These are phyloP conservation scores for Panicum miliaceum DNA, from an alignment of 176 grass and related monocot species.

Conservation along the genomic window DNA sequence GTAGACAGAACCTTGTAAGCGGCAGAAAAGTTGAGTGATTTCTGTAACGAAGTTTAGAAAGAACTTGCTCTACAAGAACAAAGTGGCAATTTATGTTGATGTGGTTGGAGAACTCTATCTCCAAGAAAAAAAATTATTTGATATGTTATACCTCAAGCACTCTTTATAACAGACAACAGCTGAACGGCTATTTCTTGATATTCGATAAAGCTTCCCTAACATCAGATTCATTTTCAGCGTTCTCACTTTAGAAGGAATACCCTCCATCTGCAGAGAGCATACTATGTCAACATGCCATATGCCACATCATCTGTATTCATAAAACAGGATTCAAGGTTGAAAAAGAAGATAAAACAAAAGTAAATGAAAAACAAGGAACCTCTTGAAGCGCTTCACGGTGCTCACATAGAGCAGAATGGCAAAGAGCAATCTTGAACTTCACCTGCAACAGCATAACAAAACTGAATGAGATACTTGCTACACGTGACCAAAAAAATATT, in stretches of 20 bases:
- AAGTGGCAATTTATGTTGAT: not conserved
- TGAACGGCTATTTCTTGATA: constrained; percentile 81
- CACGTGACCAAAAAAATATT: not conserved
- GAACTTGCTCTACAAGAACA: constrained; percentile 15
- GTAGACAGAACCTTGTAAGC: constrained; percentile 28
- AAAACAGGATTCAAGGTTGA: constrained; percentile 5
- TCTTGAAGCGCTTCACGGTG: constrained; percentile 89
- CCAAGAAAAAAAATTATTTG: constrained; percentile 22
- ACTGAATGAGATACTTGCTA: constrained; percentile 34
- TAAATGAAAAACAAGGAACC: constrained; percentile 44
- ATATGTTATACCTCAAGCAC: constrained; percentile 73
- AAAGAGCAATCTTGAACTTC: constrained; percentile 91
- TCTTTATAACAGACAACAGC: constrained; percentile 92
- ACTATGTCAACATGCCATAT: constrained; percentile 1
- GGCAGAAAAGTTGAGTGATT: constrained; percentile 16
- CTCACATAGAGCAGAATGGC: constrained; percentile 81
- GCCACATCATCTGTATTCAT: not conserved
- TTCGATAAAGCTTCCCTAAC: constrained; percentile 87
- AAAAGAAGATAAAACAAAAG: constrained; percentile 21
- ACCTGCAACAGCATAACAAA: constrained; percentile 58
- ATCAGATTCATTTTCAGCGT: constrained; percentile 91
- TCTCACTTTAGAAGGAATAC: constrained; percentile 88
- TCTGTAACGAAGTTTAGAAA: not conserved
- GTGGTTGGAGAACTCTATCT: constrained; percentile 3
- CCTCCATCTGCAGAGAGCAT: constrained; percentile 83